Conservation (phyloP, 73 alveolate species). For the Blepharisma japonicum region DNA sequence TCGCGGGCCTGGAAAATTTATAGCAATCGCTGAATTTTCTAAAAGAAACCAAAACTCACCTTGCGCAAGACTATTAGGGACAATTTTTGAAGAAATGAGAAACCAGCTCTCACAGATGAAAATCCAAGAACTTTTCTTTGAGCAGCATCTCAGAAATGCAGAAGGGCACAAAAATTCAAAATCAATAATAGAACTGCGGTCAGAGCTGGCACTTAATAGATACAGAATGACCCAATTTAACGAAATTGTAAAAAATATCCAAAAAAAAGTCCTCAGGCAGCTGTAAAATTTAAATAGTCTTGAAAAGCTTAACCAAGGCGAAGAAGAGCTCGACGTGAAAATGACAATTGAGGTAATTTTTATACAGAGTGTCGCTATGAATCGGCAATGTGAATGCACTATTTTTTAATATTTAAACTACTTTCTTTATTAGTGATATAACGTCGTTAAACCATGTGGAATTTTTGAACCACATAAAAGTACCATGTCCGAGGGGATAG, state of each 20-base stretch:
- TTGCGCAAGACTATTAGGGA: background rate
- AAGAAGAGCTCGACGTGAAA: background rate
- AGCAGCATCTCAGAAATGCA: background rate
- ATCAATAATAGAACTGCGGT: background rate
- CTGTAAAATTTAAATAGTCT: background rate
- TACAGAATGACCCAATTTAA: background rate
- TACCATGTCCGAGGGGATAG: constrained; percentile 75
- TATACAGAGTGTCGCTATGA: too few species aligned
- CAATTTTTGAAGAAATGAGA: background rate
- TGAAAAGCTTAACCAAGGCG: background rate
- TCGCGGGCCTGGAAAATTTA: background rate
- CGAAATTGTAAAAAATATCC: background rate
- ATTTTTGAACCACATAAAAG: constrained; percentile 75
- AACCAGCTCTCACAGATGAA: background rate
- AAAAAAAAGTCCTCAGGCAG: constrained; percentile 4
- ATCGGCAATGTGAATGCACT: too few species aligned
- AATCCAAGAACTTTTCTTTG: background rate
- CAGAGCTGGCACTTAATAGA: constrained; percentile 6
- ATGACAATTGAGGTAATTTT: too few species aligned
- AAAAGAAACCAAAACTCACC: background rate
- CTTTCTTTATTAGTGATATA: constrained; percentile 40
- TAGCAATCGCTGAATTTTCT: constrained; percentile 19
- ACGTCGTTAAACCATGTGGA: constrained; percentile 66
- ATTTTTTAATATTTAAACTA: background rate
- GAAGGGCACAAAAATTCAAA: background rate